Evolutionary conservation across 176 grass and related monocot genomes (phyloP).

Genomic region (Aegilops sharonensis): DNA sequence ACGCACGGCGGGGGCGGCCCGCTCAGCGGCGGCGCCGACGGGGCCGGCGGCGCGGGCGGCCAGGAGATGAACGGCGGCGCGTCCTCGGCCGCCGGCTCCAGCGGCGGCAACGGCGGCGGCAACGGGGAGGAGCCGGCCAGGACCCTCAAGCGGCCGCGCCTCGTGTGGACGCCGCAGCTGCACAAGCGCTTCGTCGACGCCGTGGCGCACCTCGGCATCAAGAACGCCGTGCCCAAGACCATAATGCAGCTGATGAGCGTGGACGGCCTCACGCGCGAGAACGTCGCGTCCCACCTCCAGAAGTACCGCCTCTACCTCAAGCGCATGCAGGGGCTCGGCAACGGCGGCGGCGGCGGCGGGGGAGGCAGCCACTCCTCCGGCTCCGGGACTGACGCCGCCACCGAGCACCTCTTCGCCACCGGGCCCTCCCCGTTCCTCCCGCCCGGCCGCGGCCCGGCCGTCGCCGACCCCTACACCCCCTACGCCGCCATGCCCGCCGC

Average conservation of each 20-base stretch:
- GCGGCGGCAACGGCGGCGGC: constrained; percentile 36
- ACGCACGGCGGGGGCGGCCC: constrained; percentile 22
- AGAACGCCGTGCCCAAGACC: constrained; percentile 95
- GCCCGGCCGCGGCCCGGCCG: constrained; percentile 25
- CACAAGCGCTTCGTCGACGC: constrained; percentile 93
- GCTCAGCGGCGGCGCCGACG: not conserved
- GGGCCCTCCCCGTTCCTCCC: constrained; percentile 66
- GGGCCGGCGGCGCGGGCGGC: not conserved
- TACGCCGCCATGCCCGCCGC: constrained; percentile 49
- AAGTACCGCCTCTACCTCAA: constrained; percentile 90
- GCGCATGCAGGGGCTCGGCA: constrained; percentile 72
- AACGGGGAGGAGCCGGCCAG: constrained; percentile 66
- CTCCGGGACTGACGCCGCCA: constrained; percentile 63
- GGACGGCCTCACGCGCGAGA: constrained; percentile 89
- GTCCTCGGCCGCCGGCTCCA: constrained; percentile 52
- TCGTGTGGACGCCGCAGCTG: constrained; percentile 93
- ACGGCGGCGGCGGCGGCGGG: constrained; percentile 32
- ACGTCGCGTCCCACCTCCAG: constrained; percentile 88
- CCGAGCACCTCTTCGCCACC: constrained; percentile 82
- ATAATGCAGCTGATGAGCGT: constrained; percentile 98
- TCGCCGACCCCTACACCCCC: constrained; percentile 45
- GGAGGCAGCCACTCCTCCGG: constrained; percentile 37
- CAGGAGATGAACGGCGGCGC: constrained; percentile 62
- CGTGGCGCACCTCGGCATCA: constrained; percentile 86
- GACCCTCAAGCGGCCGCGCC: constrained; percentile 79